Base-by-base conservation (phyloP, 139 green algal species). In the Tetradesmus obliquus region DNA sequence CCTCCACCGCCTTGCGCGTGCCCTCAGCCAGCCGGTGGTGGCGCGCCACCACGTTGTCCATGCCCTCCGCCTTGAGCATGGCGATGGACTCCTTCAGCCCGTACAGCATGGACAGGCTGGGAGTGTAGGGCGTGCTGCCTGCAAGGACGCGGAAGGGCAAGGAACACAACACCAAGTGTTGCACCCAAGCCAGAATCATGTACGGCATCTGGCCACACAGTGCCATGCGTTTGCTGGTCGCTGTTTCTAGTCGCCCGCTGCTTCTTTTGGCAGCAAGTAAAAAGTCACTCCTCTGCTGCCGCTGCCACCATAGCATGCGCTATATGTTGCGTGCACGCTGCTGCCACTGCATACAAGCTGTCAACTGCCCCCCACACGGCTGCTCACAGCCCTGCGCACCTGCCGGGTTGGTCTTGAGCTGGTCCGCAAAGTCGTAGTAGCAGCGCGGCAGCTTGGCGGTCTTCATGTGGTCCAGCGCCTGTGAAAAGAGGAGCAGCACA, bases 341-440 rank as follows among this genome's bases (percentile, higher is more conserved):
- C 22, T 1, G 22, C 2, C 9, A 87, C 80, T 58, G 54, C 84
- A 54, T 62, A 51, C 51, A 69, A 72, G 13, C 10, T 71, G 54
- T 66, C 83, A 88, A 88, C 32, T 45, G 32, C 32, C 32, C 0
- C 32, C 32, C 32, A 45, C 32, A 45, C 0, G 32, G 32, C 32
- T 45, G 32, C 32, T 0, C 89, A 32, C 93, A 58, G 85, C n/a
- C 0, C 15, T 9, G 22, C 88, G 4, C 72, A 92, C 71, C 60
- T 83, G 74, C 69, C 51, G 95, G 95, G 93, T 97, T 97, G 58
- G 94, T 97, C 8, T 94, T 93, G 19, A 97, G 91, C 90, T 96
- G 94, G 92, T 98, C 97, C 5, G 90, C 87, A 62, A 96, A 99
- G 93, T 98, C 97, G 90, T 97, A 99, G 96, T 99, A 99, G 10